Conservation (phyloP, 1,284 basidiomycete genomes). For the Naganishia sp. region DNA sequence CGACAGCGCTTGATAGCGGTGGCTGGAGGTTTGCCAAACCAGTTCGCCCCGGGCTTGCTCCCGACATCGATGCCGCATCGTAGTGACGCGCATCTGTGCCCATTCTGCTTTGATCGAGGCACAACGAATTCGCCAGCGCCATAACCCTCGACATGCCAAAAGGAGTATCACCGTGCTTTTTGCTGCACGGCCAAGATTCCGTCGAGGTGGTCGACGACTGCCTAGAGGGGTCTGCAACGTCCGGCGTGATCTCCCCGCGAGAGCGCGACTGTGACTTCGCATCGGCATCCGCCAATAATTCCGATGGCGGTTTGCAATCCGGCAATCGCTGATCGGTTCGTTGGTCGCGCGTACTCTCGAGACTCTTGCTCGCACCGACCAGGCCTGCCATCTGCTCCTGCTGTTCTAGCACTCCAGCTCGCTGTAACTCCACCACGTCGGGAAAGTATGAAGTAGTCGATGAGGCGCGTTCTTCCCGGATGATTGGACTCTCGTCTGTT, state of each 20-base stretch:
- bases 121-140: slow-evolving; percentile 8
- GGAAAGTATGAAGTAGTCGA: slow-evolving; percentile 15
- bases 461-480: background rate
- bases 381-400: too few species aligned
- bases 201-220: background rate
- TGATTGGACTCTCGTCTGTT: background rate
- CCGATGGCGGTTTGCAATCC: too few species aligned
- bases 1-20: background rate
- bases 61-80: background rate
- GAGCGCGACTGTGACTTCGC: background rate
- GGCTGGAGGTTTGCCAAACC: background rate
- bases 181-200: slow-evolving; percentile 14
- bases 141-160: slow-evolving; percentile 10
- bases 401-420: background rate
- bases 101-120: background rate
- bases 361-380: too few species aligned
- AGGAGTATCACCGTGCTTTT: slow-evolving; percentile 18
- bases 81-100: background rate
- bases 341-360: too few species aligned
- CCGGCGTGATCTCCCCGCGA: background rate
- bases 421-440: background rate
- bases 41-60: background rate
- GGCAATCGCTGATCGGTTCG: too few species aligned
- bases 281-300: too few species aligned
- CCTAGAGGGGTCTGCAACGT: background rate